Evolutionary conservation across 2,329 filamentous ascomycete species (phyloP).

Genomic region (Curvularia verruculosa): DNA sequence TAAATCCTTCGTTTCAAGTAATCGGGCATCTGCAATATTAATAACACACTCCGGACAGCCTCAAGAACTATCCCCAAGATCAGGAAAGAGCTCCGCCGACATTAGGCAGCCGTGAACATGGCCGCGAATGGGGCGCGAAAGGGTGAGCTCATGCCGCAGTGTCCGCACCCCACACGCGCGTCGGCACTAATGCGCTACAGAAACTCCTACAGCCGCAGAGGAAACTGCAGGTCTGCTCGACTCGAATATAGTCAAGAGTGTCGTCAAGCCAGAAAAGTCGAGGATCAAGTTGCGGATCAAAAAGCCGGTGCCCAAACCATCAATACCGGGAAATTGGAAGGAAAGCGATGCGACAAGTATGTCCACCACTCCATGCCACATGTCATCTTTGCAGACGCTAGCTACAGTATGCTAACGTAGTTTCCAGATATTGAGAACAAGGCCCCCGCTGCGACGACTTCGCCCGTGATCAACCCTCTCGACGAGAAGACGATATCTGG

Average conservation of each 20-base stretch:
- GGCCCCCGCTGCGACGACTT: constrained; percentile 29
- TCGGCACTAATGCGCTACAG: constrained; percentile 31
- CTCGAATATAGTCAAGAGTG: constrained; percentile 37
- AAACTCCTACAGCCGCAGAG: constrained; percentile 20
- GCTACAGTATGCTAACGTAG: constrained; percentile 10
- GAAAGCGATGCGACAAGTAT: constrained; percentile 69
- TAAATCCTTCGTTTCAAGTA: constrained; percentile 26
- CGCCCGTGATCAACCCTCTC: constrained; percentile 62
- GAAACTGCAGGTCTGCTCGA: constrained; percentile 33
- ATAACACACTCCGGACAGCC: not conserved
- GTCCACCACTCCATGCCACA: constrained; percentile 19
- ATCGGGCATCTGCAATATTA: constrained; percentile 15
- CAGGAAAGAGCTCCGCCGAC: constrained; percentile 48
- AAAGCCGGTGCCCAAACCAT: constrained; percentile 66
- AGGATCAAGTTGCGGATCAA: constrained; percentile 59
- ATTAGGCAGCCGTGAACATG: constrained; percentile 28
- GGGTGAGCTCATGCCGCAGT: constrained; percentile 33
- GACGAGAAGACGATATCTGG: constrained; percentile 78
- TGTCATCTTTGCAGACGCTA: not conserved
- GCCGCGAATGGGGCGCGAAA: constrained; percentile 48
- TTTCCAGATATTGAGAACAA: constrained; percentile 37
- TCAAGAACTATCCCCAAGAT: not conserved
- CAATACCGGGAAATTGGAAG: constrained; percentile 73
- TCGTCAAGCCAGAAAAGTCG: constrained; percentile 49
- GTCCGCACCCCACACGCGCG: constrained; percentile 19